Conservation (phyloP, 129 eudicot genomes). For the Pittosporum tobira region DNA sequence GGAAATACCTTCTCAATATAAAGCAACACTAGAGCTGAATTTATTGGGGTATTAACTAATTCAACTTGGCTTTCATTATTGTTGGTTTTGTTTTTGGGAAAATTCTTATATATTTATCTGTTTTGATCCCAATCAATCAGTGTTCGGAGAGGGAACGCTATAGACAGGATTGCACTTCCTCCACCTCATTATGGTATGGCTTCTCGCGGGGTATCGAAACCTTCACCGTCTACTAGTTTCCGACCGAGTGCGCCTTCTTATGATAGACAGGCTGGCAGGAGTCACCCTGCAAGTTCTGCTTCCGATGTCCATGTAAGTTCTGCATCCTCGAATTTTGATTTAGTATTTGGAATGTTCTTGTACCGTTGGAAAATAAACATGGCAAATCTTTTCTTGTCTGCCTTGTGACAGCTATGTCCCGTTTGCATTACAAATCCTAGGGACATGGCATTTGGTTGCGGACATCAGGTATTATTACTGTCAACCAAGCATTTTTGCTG, state of each 20-base stretch:
- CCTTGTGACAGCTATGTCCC: slow-evolving; percentile 51
- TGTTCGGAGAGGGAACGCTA: slow-evolving; percentile 29
- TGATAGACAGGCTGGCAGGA: slow-evolving; percentile 12
- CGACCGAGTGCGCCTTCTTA: slow-evolving; percentile 41
- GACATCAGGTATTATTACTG: slow-evolving; percentile 58
- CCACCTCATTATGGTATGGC: slow-evolving; percentile 49
- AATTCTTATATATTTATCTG: not conserved
- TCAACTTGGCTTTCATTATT: too few relatives aligned
- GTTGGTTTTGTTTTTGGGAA: too few relatives aligned
- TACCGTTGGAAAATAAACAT: too few relatives aligned
- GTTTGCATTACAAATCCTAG: slow-evolving; percentile 54
- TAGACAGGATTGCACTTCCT: slow-evolving; percentile 58
- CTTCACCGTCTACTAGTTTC: slow-evolving; percentile 34
- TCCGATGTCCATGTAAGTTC: slow-evolving; percentile 41
- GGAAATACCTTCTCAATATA: too few relatives aligned
- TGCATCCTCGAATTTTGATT: not conserved
- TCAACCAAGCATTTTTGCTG: too few relatives aligned
- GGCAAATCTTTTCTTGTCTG: not conserved
- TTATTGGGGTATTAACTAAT: slow-evolving; percentile 50
- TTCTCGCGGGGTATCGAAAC: slow-evolving; percentile 34
- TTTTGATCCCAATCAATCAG: slow-evolving; percentile 38
- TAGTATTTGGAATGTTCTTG: too few relatives aligned
- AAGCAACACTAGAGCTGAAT: slow-evolving; percentile 71
- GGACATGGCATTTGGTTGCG: slow-evolving; percentile 84
- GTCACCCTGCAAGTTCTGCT: slow-evolving; percentile 24